A percentile compares a stretch with the other conserved stretches of the same genome.
Evolutionary conservation across 1,284 basidiomycete genomes (phyloP).

Genomic region (Testicularia cyperi): DNA sequence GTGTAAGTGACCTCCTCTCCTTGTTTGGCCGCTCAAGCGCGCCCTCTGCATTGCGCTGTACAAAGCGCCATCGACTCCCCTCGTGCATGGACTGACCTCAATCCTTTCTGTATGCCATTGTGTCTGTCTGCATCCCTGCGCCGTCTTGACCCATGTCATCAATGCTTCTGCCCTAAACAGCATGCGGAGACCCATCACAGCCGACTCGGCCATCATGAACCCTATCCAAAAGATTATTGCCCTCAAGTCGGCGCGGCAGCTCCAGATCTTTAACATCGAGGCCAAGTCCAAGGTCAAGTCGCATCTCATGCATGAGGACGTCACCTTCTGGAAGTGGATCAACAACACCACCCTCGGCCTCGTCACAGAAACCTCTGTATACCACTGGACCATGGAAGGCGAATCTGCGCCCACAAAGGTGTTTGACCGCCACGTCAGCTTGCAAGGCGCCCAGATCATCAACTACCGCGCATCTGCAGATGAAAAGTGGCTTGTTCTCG

Average conservation of each 20-base stretch:
- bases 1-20: conserved; percentile 38
- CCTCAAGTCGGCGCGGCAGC: conserved; percentile 75
- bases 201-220: conserved; percentile 99
- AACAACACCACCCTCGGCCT: conserved; percentile 86
- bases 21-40: no score
- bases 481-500: conserved; percentile 94
- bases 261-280: conserved; percentile 98
- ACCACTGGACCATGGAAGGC: conserved; percentile 82
- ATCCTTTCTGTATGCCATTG: no score
- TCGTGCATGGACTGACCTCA: not conserved
- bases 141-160: no score
- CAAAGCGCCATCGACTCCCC: not conserved
- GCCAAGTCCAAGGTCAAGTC: conserved; percentile 95
- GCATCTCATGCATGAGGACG: conserved; percentile 85
- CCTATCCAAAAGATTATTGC: conserved; percentile 95
- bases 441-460: conserved; percentile 94
- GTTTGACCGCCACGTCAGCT: conserved; percentile 94
- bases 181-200: conserved; percentile 91
- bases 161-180: conserved; percentile 12
- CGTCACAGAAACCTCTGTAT: conserved; percentile 91
- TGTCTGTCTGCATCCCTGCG: not conserved
- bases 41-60: no score
- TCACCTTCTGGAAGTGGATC: conserved; percentile 99
- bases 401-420: conserved; percentile 81
- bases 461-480: conserved; percentile 91